Evolutionary conservation across 2,329 filamentous ascomycete species (phyloP), one percentile per base, ranked within the genome.

Genomic region (Monosporascus cannonballus): DNA sequence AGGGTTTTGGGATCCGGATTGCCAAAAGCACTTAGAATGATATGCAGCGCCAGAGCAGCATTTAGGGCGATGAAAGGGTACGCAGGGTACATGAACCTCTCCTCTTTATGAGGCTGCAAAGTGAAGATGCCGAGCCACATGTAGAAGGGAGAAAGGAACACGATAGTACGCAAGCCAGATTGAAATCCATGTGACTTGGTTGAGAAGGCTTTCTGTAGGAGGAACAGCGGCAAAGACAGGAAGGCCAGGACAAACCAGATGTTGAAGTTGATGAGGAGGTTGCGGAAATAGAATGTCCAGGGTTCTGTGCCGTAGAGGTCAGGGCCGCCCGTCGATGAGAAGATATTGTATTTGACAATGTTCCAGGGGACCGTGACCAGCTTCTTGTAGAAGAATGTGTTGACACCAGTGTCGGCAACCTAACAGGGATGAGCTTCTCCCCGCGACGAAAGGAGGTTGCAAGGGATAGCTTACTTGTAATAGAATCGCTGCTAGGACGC

Each of bases 11-110:
- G 83, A 54, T 89, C 79, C 1, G 80, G 79, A 22, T 84, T 85
- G 18, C 92, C 90, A 47, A 96, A 72, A 38, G 86, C 85, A 14
- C 84, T 78, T 17, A 97, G 77, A 2, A 95, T 65, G 53, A 95
- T 87, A 68, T 97, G 91, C 37, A 95, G 74, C 4, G 89, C 82
- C 50, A 96, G 80, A 8, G 93, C 89, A 3, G 92, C 92, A 64
- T 96, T 96, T 37, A 99, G 77, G 0, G 89, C 87, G 38, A 99
- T 77, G 57, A 93, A 90, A 1, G 94, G 94, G 64, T 99, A 99
- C 2, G 84, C 89, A 0, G 94, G 94, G 64, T 96, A 99, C 92
- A 99, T 97, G 75, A 99, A 99, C 6, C 94, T 81, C 71, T 99
- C 94, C 69, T 99, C 94, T 66, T 99, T 99, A 73, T 99, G 94